These are phyloP conservation scores for Saturnispora besseyi DNA, from an alignment of 805 yeast genomes.

Conservation along the genomic window DNA sequence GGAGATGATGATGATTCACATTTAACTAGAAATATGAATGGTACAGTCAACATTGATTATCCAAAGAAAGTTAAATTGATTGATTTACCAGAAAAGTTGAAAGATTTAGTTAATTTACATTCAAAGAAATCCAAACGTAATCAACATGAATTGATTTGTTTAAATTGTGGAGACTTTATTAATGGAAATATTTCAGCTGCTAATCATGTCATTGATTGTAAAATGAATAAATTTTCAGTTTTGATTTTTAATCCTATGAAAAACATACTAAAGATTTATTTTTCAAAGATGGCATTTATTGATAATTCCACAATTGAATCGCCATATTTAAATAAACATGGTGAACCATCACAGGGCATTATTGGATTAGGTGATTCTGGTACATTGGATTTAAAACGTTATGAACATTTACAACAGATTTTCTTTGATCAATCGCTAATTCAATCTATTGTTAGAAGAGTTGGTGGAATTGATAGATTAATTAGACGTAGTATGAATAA, in stretches of 20 bases:
- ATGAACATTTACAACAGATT: slow-evolving; percentile 43
- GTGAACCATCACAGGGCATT: slow-evolving; percentile 56
- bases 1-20: slow-evolving; percentile 4
- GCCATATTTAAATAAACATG: slow-evolving; percentile 68
- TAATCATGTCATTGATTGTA: slow-evolving; percentile 17
- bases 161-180: slow-evolving; percentile 21
- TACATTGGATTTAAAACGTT: slow-evolving; percentile 42
- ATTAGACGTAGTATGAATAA: slow-evolving; percentile 5
- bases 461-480: slow-evolving; percentile 3
- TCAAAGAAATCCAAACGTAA: slow-evolving; percentile 5
- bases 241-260: slow-evolving; percentile 23
- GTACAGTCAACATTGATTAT: slow-evolving; percentile 29
- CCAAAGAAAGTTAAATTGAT: slow-evolving; percentile 48
- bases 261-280: slow-evolving; percentile 14
- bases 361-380: slow-evolving; percentile 49
- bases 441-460: slow-evolving; percentile 11
- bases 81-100: slow-evolving; percentile 35
- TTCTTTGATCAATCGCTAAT: slow-evolving; percentile 46
- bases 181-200: slow-evolving; percentile 4
- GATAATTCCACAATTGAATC: slow-evolving; percentile 34
- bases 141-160: slow-evolving; percentile 13
- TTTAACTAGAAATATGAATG: not conserved
- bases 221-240: slow-evolving; percentile 16
- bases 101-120: slow-evolving; percentile 9
- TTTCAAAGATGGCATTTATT: slow-evolving; percentile 8